Evolutionary conservation across 2,329 filamentous ascomycete species (phyloP), one percentile per base, ranked within the genome.

Genomic region (Gnomoniopsis smithogilvyi): DNA sequence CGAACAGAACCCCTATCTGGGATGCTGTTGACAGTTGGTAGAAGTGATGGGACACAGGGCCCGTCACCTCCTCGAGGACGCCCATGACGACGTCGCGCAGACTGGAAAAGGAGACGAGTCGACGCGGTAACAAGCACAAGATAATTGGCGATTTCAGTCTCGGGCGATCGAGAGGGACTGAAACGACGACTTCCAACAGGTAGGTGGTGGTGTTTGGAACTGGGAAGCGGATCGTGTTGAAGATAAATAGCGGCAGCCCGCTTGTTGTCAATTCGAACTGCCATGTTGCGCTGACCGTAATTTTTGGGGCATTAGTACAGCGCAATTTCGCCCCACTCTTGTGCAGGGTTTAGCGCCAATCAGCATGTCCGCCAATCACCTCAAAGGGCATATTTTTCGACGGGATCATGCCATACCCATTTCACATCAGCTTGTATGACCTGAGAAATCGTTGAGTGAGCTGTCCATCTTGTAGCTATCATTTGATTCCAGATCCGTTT

Each of bases 1-100:
- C 72, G 33, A 82, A 56, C 51, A 73, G 73, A 59, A 79, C 70
- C 61, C 70, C 77, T 47, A 82, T 70, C 72, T 85, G 82, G 60
- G 75, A 72, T 30, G 69, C 76, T 26, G 75, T 70, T 21, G 78
- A 76, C 64, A 85, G 76, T 65, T 76, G 68, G 52, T 74, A 73
- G 70, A 81, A 80, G 65, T 78, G 74, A 65, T 80, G 76, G 71
- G 74, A 74, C 73, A 80, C 70, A 66, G 78, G 82, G 72, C 77
- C 75, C 69, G 74, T 73, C 60, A 80, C 66, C 38, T 82, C 76
- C 65, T 85, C 78, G 63, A 86, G 64, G 66, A 85, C 58, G 68
- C 84, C 84, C 84, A 87, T 87, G 65, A 62, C 67, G 64, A 62
- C 41, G 56, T 24, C 24, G 21, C 50, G 19, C 14, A 19, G 41